Conservation (phyloP, 2,329 filamentous ascomycete genomes). For the Talaromyces rugulosus region DNA sequence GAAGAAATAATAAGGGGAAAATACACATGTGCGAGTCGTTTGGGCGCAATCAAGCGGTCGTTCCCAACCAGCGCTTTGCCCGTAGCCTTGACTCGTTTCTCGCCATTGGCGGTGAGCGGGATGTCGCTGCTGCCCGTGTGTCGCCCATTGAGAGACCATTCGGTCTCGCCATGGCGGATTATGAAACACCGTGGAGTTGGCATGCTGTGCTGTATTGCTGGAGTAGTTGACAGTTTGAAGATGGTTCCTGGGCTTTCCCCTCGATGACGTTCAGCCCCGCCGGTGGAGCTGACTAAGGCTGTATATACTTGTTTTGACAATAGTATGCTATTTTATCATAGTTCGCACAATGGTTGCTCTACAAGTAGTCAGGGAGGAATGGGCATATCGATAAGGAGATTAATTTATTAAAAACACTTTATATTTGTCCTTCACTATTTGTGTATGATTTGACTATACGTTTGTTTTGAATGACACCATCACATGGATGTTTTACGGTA, state of each 20-base stretch:
- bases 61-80: constrained; percentile 78
- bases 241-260: not conserved
- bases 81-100: constrained; percentile 70
- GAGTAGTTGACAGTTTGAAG: not conserved
- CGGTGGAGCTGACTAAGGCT: not conserved
- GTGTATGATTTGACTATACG: too few relatives aligned
- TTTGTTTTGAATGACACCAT: too few relatives aligned
- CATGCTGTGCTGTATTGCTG: constrained; percentile 24
- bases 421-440: too few relatives aligned
- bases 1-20: too few relatives aligned
- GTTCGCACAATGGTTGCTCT: too few relatives aligned
- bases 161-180: constrained; percentile 86
- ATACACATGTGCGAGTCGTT: constrained; percentile 77
- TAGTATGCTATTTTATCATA: too few relatives aligned
- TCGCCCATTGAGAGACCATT: constrained; percentile 83
- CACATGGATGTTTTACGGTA: too few relatives aligned
- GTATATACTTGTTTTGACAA: not conserved
- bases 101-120: constrained; percentile 74
- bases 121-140: constrained; percentile 88
- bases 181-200: constrained; percentile 71
- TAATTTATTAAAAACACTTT: too few relatives aligned
- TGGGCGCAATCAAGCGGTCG: constrained; percentile 79
- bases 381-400: too few relatives aligned
- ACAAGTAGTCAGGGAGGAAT: too few relatives aligned
- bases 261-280: not conserved